Evolutionary conservation across 192 early-diverging fungal species (phyloP).

Genomic region (Backusella mclennaniae): DNA sequence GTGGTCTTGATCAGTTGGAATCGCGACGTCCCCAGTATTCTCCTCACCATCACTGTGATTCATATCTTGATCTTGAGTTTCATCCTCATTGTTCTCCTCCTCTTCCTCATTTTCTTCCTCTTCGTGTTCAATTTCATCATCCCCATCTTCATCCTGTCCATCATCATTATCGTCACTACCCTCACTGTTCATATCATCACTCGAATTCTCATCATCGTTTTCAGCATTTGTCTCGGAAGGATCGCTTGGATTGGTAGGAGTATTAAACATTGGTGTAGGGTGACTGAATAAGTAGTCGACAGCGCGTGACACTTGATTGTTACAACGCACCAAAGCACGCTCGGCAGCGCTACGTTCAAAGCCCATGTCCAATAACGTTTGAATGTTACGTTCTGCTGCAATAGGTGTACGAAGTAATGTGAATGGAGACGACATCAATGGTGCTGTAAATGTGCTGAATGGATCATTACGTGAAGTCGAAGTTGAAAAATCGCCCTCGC

Average conservation of each 20-base stretch:
- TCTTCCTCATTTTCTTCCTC: conserved; percentile 37
- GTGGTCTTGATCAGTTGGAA: conserved; percentile 31
- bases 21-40: conserved; percentile 20
- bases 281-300: conserved; percentile 83
- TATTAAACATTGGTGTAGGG: conserved; percentile 37
- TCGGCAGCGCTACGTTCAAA: conserved; percentile 79
- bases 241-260: conserved; percentile 31
- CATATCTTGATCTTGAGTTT: conserved; percentile 22
- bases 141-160: conserved; percentile 20
- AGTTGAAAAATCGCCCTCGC: conserved; percentile 64
- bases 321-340: conserved; percentile 70
- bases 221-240: conserved; percentile 16
- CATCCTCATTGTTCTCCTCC: conserved; percentile 26
- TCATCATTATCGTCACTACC: conserved; percentile 29
- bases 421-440: conserved; percentile 26
- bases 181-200: conserved; percentile 30
- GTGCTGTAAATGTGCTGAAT: background rate
- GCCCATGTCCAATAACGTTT: conserved; percentile 85
- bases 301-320: conserved; percentile 77
- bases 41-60: conserved; percentile 31
- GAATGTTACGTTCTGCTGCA: conserved; percentile 62
- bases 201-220: conserved; percentile 36
- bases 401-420: conserved; percentile 33
- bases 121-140: conserved; percentile 13
- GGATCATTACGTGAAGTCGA: conserved; percentile 19